Evolutionary conservation across 192 early-diverging fungal genomes (phyloP), one percentile per base, ranked within the genome.

Genomic region (Tieghemiomyces parasiticus): DNA sequence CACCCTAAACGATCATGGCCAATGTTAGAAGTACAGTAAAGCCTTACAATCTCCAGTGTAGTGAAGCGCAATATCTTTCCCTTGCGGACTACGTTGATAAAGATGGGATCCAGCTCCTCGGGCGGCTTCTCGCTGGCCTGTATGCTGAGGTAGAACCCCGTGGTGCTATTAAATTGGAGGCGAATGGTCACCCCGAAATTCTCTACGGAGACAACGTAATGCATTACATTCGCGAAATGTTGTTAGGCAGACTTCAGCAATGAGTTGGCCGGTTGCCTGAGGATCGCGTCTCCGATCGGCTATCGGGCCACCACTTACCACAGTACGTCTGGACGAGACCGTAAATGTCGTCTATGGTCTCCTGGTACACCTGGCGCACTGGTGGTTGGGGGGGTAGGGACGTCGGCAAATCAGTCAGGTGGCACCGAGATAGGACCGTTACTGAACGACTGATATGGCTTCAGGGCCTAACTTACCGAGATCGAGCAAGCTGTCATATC

Each of bases 1-100:
- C n/a, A n/a, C n/a, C n/a, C n/a, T n/a, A n/a, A n/a, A n/a, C n/a
- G n/a, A n/a, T n/a, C n/a, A n/a, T n/a, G n/a, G n/a, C n/a, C n/a
- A n/a, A n/a, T n/a, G n/a, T n/a, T n/a, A n/a, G n/a, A n/a, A n/a
- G n/a, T n/a, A n/a, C n/a, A n/a, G n/a, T n/a, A n/a, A n/a, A n/a
- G n/a, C 6, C 38, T 42, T 42, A 42, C 38, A 31, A 54, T 54
- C 12, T 54, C 52, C 28, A 54, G 52, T 20, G 52, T 54, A 19
- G 52, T 54, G 31, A 54, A 31, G 9, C 32, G 52, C 14, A 33
- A 20, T 19, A 9, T 31, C 9, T 29, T 12, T 1, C n/a, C 19
- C 29, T 32, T 29, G 28, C 9, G 12, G 30, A 54, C 52, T 6
- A 10, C 38, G 16, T 42, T 42, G 38, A 42, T 42, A 16, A 42